phyloP scores from a whole-genome alignment of 2,329 filamentous ascomycete genomes.

The Alternaria sp. region DNA sequence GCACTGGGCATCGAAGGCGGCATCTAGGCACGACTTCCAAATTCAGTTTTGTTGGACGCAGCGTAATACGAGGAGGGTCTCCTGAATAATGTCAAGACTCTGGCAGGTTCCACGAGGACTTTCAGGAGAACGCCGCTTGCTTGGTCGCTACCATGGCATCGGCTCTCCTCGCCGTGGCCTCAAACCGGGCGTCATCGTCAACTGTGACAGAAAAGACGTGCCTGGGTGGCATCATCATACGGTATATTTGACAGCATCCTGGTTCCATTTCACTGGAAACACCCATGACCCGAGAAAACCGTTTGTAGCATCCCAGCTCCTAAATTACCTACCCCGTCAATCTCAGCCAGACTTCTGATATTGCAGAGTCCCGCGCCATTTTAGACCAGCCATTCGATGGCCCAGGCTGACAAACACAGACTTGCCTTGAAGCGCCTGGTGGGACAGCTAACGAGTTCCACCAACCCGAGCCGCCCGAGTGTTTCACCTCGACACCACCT shows the following conservation, averaged over 20 bases:
- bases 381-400: constrained; percentile 16
- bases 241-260: not conserved
- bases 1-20: constrained; percentile 6
- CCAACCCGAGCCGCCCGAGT: constrained; percentile 19
- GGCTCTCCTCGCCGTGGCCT: constrained; percentile 6
- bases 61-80: constrained; percentile 1
- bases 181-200: not conserved
- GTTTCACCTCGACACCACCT: constrained; percentile 24
- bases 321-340: not conserved
- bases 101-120: not conserved
- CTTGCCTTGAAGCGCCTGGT: constrained; percentile 22
- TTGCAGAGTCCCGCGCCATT: not conserved
- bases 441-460: constrained; percentile 16
- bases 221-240: not conserved
- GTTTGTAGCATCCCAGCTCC: not conserved
- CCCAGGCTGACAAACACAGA: constrained; percentile 9
- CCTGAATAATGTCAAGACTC: not conserved
- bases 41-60: not conserved
- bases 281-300: not conserved
- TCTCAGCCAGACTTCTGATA: constrained; percentile 4
- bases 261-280: not conserved
- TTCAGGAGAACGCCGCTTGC: constrained; percentile 6
- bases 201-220: not conserved
- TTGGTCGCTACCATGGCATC: constrained; percentile 7
- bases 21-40: constrained; percentile 10